Evolutionary conservation across 2,329 filamentous ascomycete species (phyloP), one percentile per base, ranked within the genome.

Genomic region (Monascus ruber): DNA sequence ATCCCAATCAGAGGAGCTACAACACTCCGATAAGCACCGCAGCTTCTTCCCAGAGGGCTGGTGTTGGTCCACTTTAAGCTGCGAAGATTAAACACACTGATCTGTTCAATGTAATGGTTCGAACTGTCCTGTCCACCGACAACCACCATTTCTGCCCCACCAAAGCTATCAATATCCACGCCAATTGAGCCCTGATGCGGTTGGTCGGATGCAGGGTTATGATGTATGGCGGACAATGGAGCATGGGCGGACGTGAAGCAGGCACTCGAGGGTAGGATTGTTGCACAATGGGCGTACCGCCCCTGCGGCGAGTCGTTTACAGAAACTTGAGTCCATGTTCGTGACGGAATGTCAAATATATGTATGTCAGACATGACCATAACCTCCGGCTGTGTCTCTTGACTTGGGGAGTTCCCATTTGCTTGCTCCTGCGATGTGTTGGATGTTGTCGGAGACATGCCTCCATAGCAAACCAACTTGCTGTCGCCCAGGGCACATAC

Each of bases 101-200:
- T 93, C 63, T 98, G 87, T 62, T 98, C 89, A 49, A 98, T 98
- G 57, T 98, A 98, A 60, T 94, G 88, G 60, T 98, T 98, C n/a
- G 83, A 82, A 39, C 85, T 91, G 56, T 98, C 91, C 62, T 98
- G 91, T 0, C 91, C 91, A 43, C 91, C 91, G 5, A 96, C 88
- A 9, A 98, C 82, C 5, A 98, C 77, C 89, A 98, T 95, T 60
- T 98, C 89, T 1, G 91, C 86, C 27, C 91, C 91, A 10, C 91
- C 91, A 17, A 79, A 78, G 1, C 91, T 89, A 60, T 98, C 88
- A 43, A 96, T 79, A 46, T 83, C 83, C 42, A 94, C 81, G 2
- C 89, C 89, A 41, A 95, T 80, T 3, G 83, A 77, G 10, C 89
- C 89, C 55, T 91, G 84, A 56, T 95, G 91, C 2, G 85, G 81